phyloP scores from a whole-genome alignment of 129 eudicot genomes.

The Flaveria brownii region DNA sequence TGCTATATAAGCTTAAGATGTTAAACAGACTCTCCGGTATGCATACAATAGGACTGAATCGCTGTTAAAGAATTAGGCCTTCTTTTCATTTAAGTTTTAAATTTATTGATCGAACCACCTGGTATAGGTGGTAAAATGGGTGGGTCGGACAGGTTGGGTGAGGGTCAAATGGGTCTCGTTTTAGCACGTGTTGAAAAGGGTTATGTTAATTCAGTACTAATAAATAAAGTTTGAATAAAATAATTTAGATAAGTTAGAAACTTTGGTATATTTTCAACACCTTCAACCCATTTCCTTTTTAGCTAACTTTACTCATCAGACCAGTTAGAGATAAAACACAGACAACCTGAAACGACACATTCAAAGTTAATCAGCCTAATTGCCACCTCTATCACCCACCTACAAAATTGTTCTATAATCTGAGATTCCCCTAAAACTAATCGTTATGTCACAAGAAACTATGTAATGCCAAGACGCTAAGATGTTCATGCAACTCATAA shows the following conservation, averaged over 20 bases:
- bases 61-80: neutral
- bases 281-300: neutral
- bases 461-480: neutral
- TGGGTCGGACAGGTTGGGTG: neutral
- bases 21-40: neutral
- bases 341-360: neutral
- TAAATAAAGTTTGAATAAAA: neutral
- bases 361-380: neutral
- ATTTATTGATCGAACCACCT: neutral
- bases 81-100: conserved; percentile 5
- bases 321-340: neutral
- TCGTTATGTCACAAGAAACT: neutral
- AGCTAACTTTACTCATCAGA: neutral
- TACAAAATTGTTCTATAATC: neutral
- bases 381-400: conserved; percentile 7
- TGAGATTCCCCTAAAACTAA: neutral
- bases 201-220: neutral
- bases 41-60: neutral
- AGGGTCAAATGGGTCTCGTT: neutral
- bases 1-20: conserved; percentile 14
- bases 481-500: neutral
- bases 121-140: neutral
- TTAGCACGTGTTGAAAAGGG: neutral
- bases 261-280: neutral
- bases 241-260: neutral